Percentiles rank a stretch among this genome's conserved stretches.
These are phyloP conservation scores for Nadsonia commutata DNA, from an alignment of 1,139 yeast genomes.

Conservation along the genomic window DNA sequence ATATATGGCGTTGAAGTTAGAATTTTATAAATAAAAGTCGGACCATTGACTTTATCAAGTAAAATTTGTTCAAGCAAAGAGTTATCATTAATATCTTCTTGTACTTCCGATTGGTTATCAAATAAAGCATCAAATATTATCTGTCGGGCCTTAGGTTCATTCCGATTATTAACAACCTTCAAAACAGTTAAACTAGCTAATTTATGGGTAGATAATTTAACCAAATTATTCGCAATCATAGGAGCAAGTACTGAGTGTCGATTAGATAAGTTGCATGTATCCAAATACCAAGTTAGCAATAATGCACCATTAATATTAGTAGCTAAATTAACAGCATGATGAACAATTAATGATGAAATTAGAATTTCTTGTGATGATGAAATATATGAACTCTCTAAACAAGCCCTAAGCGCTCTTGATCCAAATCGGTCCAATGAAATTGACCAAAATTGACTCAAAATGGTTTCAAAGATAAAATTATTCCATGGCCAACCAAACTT, in stretches of 20 bases:
- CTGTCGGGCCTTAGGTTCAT: slow-evolving; percentile 48
- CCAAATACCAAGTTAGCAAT: slow-evolving; percentile 86
- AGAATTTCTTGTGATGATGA: slow-evolving; percentile 56
- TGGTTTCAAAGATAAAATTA: slow-evolving; percentile 77
- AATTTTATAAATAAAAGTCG: slow-evolving; percentile 70
- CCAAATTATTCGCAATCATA: slow-evolving; percentile 47
- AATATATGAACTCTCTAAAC: slow-evolving; percentile 61
- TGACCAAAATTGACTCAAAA: slow-evolving; percentile 63
- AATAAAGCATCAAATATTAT: slow-evolving; percentile 50
- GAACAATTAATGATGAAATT: slow-evolving; percentile 67
- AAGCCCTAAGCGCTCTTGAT: slow-evolving; percentile 87
- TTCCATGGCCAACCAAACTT: slow-evolving; percentile 82
- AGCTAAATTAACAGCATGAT: slow-evolving; percentile 67
- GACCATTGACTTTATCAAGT: slow-evolving; percentile 55
- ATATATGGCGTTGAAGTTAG: slow-evolving; percentile 26
- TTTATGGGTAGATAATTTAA: slow-evolving; percentile 63
- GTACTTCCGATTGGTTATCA: slow-evolving; percentile 12
- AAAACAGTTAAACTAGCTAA: slow-evolving; percentile 72
- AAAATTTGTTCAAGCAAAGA: slow-evolving; percentile 31
- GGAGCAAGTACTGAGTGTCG: slow-evolving; percentile 42
- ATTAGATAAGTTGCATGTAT: slow-evolving; percentile 57
- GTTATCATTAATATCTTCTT: not conserved
- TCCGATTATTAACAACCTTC: slow-evolving; percentile 55
- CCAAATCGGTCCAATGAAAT: slow-evolving; percentile 88
- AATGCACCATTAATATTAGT: slow-evolving; percentile 80